phyloP scores from a whole-genome alignment of 2,329 filamentous ascomycete species.

The Cadophora sp. region DNA sequence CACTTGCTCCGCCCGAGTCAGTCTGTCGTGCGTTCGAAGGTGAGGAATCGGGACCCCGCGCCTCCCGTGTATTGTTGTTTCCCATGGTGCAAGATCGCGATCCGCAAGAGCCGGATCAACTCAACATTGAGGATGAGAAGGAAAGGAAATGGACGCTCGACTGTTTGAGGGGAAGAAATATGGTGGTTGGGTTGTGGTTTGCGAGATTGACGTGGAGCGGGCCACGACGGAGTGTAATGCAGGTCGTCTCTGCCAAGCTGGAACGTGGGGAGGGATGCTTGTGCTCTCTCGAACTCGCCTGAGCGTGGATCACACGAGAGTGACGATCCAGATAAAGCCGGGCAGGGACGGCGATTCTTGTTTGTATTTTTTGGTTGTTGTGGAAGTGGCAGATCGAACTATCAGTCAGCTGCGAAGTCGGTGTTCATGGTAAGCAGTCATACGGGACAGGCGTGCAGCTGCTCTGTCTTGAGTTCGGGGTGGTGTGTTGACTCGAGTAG shows the following conservation, averaged over 20 bases:
- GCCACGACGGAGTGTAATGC: slow-evolving; percentile 32
- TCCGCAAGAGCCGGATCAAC: slow-evolving; percentile 39
- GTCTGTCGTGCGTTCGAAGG: slow-evolving; percentile 29
- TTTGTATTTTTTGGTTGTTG: slow-evolving; percentile 1
- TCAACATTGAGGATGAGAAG: slow-evolving; percentile 36
- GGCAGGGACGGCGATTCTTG: background rate
- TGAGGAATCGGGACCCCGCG: slow-evolving; percentile 41
- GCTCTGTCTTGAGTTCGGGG: slow-evolving; percentile 5
- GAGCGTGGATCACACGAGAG: slow-evolving; percentile 6
- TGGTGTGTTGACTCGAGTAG: slow-evolving; percentile 11
- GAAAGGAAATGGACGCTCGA: slow-evolving; percentile 18
- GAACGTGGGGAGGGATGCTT: slow-evolving; percentile 38
- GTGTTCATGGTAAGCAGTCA: slow-evolving; percentile 37
- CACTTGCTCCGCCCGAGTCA: slow-evolving; percentile 33
- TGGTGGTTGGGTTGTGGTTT: slow-evolving; percentile 14
- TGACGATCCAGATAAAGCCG: background rate
- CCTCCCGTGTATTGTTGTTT: slow-evolving; percentile 42
- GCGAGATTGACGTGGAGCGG: slow-evolving; percentile 34
- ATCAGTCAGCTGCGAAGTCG: slow-evolving; percentile 33
- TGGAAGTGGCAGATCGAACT: background rate
- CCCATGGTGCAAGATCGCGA: slow-evolving; percentile 43
- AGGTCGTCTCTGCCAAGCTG: slow-evolving; percentile 32
- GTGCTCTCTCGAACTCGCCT: slow-evolving; percentile 3
- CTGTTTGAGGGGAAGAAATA: slow-evolving; percentile 10
- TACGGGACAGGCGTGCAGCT: slow-evolving; percentile 25